phyloP scores from a whole-genome alignment of 2,329 filamentous ascomycete genomes.

The Leptographium wingfieldii region DNA sequence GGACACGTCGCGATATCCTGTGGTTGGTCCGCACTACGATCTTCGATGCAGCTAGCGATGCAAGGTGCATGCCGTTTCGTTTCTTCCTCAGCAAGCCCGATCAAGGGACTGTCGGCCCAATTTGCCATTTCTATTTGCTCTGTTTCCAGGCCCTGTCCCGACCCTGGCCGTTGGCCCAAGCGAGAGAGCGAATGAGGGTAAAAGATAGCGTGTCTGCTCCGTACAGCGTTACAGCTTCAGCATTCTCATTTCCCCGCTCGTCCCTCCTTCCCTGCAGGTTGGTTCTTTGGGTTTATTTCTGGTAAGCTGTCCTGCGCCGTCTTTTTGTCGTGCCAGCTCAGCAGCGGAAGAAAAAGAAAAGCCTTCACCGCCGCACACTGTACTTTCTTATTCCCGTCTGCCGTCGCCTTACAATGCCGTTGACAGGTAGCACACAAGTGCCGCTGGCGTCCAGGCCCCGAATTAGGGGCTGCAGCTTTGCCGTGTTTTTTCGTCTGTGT shows the following conservation, averaged over 20 bases:
- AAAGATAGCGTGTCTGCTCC: background rate
- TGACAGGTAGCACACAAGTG: background rate
- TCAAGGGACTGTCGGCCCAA: background rate
- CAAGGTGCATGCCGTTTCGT: background rate
- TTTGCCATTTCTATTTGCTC: too few species aligned
- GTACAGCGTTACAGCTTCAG: background rate
- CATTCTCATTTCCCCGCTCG: too few species aligned
- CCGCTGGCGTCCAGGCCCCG: background rate
- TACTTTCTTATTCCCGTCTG: background rate
- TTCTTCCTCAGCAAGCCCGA: background rate
- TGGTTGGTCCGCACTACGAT: background rate
- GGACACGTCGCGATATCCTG: background rate
- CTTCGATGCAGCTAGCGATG: background rate
- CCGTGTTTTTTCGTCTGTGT: background rate
- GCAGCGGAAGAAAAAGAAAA: background rate
- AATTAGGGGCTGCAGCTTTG: background rate
- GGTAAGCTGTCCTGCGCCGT: background rate
- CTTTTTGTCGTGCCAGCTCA: background rate
- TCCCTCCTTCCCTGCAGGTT: background rate
- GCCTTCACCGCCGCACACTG: background rate
- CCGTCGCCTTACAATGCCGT: background rate
- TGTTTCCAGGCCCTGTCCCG: too few species aligned
- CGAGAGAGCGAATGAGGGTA: background rate
- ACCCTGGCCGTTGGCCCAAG: background rate
- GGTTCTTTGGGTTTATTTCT: background rate